Evolutionary conservation across 2,329 filamentous ascomycete genomes (phyloP), one percentile per base, ranked within the genome.

Genomic region (Talaromyces piceae): DNA sequence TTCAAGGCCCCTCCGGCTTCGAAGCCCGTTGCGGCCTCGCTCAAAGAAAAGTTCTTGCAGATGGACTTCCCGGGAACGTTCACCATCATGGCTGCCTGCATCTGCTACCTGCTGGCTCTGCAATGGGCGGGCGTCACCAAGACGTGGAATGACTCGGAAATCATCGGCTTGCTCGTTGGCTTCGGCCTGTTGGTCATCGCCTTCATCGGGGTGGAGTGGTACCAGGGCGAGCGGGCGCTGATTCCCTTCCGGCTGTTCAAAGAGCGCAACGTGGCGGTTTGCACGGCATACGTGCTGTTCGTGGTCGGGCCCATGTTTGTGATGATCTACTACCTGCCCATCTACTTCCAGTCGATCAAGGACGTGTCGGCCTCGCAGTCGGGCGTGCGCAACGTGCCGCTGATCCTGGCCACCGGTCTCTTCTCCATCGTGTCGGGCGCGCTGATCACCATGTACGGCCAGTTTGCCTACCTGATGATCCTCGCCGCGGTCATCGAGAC

Each of bases 381-480:
- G 11, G 73, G 73, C 20, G 61, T 75, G 11, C 60, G 63, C 47
- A 74, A 71, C 49, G 58, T 75, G 12, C 67, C 73, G 9, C 57
- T 72, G 16, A 67, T 76, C 7, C 51, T 75, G 9, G 60, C 61
- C 4, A 55, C 58, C 41, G 55, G 57, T 22, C 41, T 70, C 11
- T 59, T 58, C 47, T 59, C 60, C 5, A 54, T 68, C 43, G 41
- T 61, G 18, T 59, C 59, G 8, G 67, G 67, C 13, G 57, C 45
- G 3, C 45, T 60, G 11, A 59, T 68, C 33, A 60, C 61, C 5
- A 51, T 58, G 27, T 58, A 54, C 41, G 65, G 65, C 12, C 56
- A 64, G 23, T 60, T 58, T 41, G 56, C 57, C n/a, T 64, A 63
- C 16, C 45, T 65, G 13, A 58, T 66, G 54, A 52, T 59, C 7